These are phyloP conservation scores for Eucalyptus shirleyi DNA, from an alignment of 345 rosid species.

Conservation along the genomic window DNA sequence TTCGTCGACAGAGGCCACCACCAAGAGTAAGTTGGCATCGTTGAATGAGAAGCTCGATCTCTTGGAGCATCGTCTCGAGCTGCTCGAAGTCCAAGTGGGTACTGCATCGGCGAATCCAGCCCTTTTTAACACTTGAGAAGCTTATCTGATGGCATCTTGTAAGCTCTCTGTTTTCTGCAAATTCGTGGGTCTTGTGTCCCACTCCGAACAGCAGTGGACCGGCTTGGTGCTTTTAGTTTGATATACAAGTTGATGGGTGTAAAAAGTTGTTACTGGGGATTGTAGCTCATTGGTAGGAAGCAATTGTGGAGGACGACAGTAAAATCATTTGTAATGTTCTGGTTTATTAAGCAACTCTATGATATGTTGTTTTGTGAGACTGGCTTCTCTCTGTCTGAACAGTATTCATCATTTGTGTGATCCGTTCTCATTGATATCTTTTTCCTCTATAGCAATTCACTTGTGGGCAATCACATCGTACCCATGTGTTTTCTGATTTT, in stretches of 20 bases:
- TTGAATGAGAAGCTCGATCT: constrained; percentile 86
- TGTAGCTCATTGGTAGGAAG: not conserved
- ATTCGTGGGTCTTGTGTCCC: not conserved
- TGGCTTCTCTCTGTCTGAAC: not conserved
- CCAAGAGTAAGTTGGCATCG: constrained; percentile 75
- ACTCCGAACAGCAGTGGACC: not conserved
- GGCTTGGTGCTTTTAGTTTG: not conserved
- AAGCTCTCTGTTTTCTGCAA: not conserved
- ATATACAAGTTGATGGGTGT: not conserved
- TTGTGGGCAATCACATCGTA: not conserved
- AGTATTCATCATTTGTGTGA: not conserved
- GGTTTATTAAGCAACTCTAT: not conserved
- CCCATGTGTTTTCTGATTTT: not conserved
- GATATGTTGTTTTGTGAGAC: not conserved
- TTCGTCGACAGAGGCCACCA: constrained; percentile 51
- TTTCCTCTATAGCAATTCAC: not conserved
- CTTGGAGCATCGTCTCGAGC: constrained; percentile 79
- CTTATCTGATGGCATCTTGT: not conserved
- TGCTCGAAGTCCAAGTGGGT: constrained; percentile 88
- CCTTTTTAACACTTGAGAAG: constrained; percentile 49
- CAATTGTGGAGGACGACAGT: not conserved
- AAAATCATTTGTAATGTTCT: not conserved
- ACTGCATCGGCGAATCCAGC: constrained; percentile 81
- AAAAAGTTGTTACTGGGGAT: not conserved
- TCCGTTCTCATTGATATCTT: not conserved